phyloP scores from a whole-genome alignment of 2,329 filamentous ascomycete genomes.

The Colletotrichum filicis region DNA sequence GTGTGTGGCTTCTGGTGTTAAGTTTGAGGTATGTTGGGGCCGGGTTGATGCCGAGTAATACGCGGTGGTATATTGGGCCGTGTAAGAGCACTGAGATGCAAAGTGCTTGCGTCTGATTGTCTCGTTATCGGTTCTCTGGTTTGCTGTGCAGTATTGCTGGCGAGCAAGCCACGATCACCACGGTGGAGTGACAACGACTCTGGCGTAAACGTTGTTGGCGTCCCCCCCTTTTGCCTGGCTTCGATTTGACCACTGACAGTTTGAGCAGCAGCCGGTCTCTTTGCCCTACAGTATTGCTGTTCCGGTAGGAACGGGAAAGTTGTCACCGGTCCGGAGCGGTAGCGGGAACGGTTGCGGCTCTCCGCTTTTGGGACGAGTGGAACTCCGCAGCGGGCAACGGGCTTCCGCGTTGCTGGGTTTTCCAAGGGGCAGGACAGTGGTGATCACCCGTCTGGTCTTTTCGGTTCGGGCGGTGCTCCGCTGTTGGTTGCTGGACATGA shows the following conservation, averaged over 20 bases:
- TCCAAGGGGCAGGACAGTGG: slow-evolving; percentile 1
- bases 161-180: not conserved
- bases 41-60: slow-evolving; percentile 4
- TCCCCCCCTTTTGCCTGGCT: not conserved
- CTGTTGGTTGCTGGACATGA: slow-evolving; percentile 16
- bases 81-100: not conserved
- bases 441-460: slow-evolving; percentile 5
- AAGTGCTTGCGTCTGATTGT: not conserved
- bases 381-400: slow-evolving; percentile 38
- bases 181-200: not conserved
- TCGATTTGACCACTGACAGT: not conserved
- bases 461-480: slow-evolving; percentile 26
- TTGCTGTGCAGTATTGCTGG: not conserved
- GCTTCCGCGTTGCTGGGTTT: slow-evolving; percentile 22
- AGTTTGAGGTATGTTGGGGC: not conserved
- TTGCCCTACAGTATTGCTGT: not conserved
- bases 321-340: slow-evolving; percentile 24
- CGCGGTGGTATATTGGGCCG: not conserved
- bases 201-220: not conserved
- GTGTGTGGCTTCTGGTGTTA: not conserved
- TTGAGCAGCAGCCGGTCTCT: not conserved
- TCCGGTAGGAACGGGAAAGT: slow-evolving; percentile 18
- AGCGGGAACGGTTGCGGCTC: slow-evolving; percentile 28
- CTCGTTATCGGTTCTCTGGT: slow-evolving; percentile 5
- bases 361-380: slow-evolving; percentile 31